Evolutionary conservation across 805 yeast genomes (phyloP).

Genomic region (Sporopachydermia quercuum): DNA sequence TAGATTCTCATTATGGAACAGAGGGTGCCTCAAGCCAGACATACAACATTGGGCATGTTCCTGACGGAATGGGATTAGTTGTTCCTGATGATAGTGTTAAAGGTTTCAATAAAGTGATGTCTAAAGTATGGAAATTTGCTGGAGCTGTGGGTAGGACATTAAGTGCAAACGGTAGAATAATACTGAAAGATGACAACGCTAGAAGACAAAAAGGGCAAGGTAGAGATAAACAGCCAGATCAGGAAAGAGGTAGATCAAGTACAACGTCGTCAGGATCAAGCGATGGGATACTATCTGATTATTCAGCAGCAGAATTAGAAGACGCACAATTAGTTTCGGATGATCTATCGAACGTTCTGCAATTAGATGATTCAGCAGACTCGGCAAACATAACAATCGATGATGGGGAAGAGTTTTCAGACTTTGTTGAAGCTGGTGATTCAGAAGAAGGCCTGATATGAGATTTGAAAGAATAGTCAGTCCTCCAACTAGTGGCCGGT

Average conservation of each 20-base stretch:
- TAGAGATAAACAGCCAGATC: background rate
- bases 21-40: background rate
- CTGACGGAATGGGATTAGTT: no score
- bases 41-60: no score
- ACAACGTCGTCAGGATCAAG: background rate
- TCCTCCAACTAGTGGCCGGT: no score
- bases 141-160: background rate
- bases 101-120: background rate
- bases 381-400: background rate
- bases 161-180: background rate
- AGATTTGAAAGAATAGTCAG: no score
- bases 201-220: background rate
- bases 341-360: background rate
- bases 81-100: background rate
- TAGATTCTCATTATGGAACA: slow-evolving; percentile 5
- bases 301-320: background rate
- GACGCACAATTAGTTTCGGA: background rate
- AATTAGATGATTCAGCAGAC: background rate
- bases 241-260: background rate
- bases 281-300: background rate
- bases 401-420: background rate
- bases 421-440: background rate
- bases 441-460: no score
- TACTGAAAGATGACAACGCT: no score
- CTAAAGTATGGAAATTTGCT: background rate